Evolutionary conservation across 352 stramenopile genomes (phyloP).

Genomic region (Globisporangium echinulatum): DNA sequence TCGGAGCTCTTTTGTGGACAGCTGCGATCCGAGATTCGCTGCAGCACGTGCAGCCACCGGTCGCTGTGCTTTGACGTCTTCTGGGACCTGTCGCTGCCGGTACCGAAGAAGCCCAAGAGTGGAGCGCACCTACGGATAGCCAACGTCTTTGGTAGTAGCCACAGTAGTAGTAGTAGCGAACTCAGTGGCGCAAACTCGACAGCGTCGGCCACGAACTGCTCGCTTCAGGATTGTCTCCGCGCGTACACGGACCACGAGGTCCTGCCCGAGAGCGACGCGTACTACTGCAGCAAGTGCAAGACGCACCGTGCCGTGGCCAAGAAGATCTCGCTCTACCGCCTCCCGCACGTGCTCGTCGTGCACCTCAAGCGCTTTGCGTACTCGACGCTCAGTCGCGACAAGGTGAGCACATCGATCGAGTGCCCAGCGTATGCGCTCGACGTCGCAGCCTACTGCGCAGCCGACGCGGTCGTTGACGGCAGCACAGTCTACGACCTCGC

Average conservation of each 20-base stretch:
- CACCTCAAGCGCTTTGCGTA: slow-evolving; percentile 89
- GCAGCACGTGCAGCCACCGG: slow-evolving; percentile 59
- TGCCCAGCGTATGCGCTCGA: slow-evolving; percentile 60
- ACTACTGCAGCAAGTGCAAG: slow-evolving; percentile 74
- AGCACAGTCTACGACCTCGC: slow-evolving; percentile 74
- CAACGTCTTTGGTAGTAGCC: slow-evolving; percentile 20
- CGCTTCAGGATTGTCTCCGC: slow-evolving; percentile 62
- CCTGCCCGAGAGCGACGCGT: slow-evolving; percentile 55
- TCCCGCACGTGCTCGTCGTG: slow-evolving; percentile 80
- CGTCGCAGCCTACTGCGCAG: slow-evolving; percentile 58
- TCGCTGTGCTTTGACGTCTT: slow-evolving; percentile 84
- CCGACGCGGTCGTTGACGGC: slow-evolving; percentile 58
- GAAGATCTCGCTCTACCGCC: slow-evolving; percentile 69
- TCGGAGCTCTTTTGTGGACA: slow-evolving; percentile 83
- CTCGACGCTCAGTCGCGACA: slow-evolving; percentile 71
- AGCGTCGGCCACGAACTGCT: slow-evolving; percentile 13
- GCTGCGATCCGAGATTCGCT: slow-evolving; percentile 68
- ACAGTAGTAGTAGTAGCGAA: slow-evolving; percentile 3
- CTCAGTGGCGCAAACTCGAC: neutral
- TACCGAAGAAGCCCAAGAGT: slow-evolving; percentile 61
- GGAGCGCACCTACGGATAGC: slow-evolving; percentile 24
- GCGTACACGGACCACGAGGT: slow-evolving; percentile 69
- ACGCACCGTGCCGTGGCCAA: slow-evolving; percentile 61
- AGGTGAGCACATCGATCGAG: slow-evolving; percentile 60
- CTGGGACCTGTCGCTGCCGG: slow-evolving; percentile 72